Evolutionary conservation across 306 rosid species (phyloP).

Genomic region (Sechiopsis laciniata): DNA sequence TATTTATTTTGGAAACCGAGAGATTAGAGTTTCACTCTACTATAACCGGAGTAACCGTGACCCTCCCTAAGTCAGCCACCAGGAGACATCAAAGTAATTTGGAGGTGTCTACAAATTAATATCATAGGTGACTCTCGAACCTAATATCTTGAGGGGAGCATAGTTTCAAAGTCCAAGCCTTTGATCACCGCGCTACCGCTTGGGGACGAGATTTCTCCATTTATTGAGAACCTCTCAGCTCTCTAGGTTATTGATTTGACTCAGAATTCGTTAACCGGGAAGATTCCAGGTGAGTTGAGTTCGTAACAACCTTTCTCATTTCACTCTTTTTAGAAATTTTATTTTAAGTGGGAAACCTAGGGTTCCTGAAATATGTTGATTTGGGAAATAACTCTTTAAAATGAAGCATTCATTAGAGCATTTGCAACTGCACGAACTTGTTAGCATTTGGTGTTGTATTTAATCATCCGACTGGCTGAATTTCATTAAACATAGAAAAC

Average conservation of each 20-base stretch:
- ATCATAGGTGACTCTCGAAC: no score
- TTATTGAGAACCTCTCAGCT: constrained; percentile 62
- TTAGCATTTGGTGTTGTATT: constrained; percentile 34
- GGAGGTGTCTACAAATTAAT: no score
- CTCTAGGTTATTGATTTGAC: constrained; percentile 73
- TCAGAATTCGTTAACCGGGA: constrained; percentile 52
- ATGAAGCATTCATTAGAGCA: constrained; percentile 62
- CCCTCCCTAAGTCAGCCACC: no score
- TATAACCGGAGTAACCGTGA: no score
- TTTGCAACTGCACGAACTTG: constrained; percentile 62
- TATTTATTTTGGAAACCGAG: no score
- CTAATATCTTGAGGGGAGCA: no score
- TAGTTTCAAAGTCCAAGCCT: no score
- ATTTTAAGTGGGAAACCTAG: constrained; percentile 58
- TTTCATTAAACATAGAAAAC: constrained; percentile 56
- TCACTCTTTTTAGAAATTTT: constrained; percentile 39
- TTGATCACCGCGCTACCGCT: no score
- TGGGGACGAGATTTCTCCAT: background rate
- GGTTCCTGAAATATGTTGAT: constrained; percentile 32
- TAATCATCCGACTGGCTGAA: constrained; percentile 53
- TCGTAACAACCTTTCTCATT: constrained; percentile 55
- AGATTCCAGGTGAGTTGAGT: constrained; percentile 55
- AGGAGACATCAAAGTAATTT: no score
- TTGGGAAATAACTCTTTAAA: constrained; percentile 46
- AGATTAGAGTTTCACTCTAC: no score